Evolutionary conservation across 352 stramenopile species (phyloP), one percentile per base, ranked within the genome.

Genomic region (Globisporangium orthogonon): DNA sequence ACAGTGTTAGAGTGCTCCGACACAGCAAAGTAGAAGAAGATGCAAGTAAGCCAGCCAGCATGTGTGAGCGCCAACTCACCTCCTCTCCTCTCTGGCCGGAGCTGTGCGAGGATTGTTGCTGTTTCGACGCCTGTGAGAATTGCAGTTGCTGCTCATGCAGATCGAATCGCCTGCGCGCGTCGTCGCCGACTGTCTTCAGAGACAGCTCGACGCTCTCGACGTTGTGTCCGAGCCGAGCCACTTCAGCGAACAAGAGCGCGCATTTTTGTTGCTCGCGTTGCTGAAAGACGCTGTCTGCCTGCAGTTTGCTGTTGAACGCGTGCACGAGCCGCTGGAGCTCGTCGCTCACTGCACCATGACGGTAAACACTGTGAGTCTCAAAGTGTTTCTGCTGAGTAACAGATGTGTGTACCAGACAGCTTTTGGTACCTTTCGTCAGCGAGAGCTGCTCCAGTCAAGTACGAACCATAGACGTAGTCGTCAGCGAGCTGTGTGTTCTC

Each of bases 261-360:
- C 70, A 65, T 31, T 91, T 91, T 47, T 89, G 75, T 29, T 89
- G 77, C 50, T 89, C 77, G 7, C 71, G 76, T 54, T 88, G 77
- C 51, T 87, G 69, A 45, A 63, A 69, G 10, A 61, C 56, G 29
- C 56, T 58, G 47, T 91, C 82, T 28, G 71, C 58, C 48, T 91
- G 78, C 9, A 76, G 39, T 56, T 91, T 89, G 53, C 37, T 58
- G 45, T 79, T 82, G 57, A 91, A 82, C 5, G 76, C 60, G 29
- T 74, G 54, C 4, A 69, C 63, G 28, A 86, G 62, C 17, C 66
- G 76, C 61, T 86, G 75, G 33, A 86, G 61, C 43, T 89, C 78
- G n/a, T 86, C 76, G 41, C 58, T 67, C 18, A 79, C 67, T 74
- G 47, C 23, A 18, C 31, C 3, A 37, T 3, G 9, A 11, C 3